Percentiles rank a stretch among this genome's conserved stretches.
Conservation (phyloP, 805 yeast genomes). For the Kurtzmaniella fragi region DNA sequence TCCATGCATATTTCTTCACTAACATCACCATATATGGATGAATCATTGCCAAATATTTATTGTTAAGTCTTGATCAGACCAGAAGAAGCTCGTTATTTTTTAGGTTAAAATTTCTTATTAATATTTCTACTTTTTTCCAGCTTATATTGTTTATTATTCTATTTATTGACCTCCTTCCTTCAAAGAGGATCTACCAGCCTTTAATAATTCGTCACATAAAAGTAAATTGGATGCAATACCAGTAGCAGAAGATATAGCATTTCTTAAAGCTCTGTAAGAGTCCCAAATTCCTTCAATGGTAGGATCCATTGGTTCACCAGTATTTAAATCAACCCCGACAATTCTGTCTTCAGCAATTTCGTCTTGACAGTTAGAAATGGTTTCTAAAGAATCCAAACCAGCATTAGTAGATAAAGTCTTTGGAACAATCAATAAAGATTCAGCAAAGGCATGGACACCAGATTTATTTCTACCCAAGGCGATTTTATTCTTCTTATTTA, state of each 20-base stretch:
- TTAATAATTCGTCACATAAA: conserved; percentile 90
- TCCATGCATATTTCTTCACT: too few relatives aligned
- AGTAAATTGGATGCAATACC: conserved; percentile 91
- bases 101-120: too few relatives aligned
- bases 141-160: neutral
- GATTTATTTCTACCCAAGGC: conserved; percentile 82
- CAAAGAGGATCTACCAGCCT: conserved; percentile 93
- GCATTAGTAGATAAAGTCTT: conserved; percentile 90
- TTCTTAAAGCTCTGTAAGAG: conserved; percentile 88
- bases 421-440: conserved; percentile 85
- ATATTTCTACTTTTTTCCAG: too few relatives aligned
- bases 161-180: conserved; percentile 46
- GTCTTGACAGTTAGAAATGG: conserved; percentile 85
- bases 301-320: conserved; percentile 97
- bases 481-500: conserved; percentile 43
- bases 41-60: too few relatives aligned
- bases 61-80: too few relatives aligned
- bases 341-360: conserved; percentile 73
- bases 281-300: conserved; percentile 95
- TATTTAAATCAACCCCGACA: conserved; percentile 84
- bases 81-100: too few relatives aligned
- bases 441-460: conserved; percentile 92
- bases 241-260: conserved; percentile 86
- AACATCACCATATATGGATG: too few relatives aligned
- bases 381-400: conserved; percentile 89